Evolutionary conservation across 1,139 yeast genomes (phyloP).

Genomic region (Scheffersomyces lignicola): DNA sequence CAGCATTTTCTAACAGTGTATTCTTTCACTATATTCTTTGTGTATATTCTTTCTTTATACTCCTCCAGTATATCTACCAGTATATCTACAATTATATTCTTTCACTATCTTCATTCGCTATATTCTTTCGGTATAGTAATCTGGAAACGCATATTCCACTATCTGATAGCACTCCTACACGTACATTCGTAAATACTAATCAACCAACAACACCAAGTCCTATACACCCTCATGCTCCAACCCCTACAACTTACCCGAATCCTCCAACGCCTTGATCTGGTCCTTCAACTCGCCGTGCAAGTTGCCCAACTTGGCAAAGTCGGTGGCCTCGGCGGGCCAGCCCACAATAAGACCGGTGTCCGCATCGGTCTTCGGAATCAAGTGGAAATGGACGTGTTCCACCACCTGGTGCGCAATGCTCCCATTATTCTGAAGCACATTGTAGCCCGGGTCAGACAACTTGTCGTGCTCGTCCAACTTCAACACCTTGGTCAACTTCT

Average conservation of each 20-base stretch:
- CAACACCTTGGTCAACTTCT: conserved; percentile 75
- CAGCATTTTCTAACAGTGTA: no score
- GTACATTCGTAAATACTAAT: no score
- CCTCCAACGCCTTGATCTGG: neutral
- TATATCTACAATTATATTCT: conserved; percentile 8
- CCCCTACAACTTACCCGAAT: conserved; percentile 19
- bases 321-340: conserved; percentile 87
- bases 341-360: conserved; percentile 79
- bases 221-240: neutral
- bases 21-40: no score
- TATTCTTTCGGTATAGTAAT: no score
- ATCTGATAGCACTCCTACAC: no score
- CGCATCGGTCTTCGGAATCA: conserved; percentile 80
- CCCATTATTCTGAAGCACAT: conserved; percentile 89
- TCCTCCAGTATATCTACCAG: conserved; percentile 3
- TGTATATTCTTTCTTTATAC: no score
- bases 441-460: conserved; percentile 76
- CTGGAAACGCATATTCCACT: no score
- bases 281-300: conserved; percentile 57
- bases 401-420: conserved; percentile 91
- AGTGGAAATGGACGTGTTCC: conserved; percentile 94
- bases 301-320: conserved; percentile 65
- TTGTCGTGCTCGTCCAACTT: conserved; percentile 53
- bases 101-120: conserved; percentile 18
- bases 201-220: neutral